phyloP scores from a whole-genome alignment of 78 protist genomes.

The Dictyostelium firmibasis region DNA sequence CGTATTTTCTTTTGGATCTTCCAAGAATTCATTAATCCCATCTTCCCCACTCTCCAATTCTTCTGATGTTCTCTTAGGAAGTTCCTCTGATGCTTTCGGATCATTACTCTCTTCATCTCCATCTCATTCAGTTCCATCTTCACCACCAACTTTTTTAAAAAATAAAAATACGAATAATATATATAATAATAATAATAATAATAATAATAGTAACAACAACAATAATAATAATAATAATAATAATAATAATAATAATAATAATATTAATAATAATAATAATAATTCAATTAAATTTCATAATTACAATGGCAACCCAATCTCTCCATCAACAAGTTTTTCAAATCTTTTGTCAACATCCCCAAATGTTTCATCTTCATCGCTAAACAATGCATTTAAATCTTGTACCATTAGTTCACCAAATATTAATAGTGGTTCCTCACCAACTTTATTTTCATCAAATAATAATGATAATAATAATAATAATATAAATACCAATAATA shows the following conservation, averaged over 20 bases:
- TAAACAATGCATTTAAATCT: not conserved
- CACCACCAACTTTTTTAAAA: slow-evolving; percentile 21
- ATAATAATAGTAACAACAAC: not conserved
- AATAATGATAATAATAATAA: too few relatives aligned
- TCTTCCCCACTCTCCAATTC: not conserved
- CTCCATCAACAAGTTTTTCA: slow-evolving; percentile 10
- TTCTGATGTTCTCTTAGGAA: not conserved
- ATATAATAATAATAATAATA: not conserved
- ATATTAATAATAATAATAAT: not conserved
- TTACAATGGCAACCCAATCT: not conserved
- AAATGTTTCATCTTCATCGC: not conserved
- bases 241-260: too few relatives aligned
- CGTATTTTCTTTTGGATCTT: not conserved
- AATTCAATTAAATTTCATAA: not conserved
- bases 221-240: too few relatives aligned
- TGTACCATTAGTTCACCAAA: not conserved
- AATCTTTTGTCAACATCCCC: slow-evolving; percentile 14
- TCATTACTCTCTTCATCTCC: slow-evolving; percentile 32
- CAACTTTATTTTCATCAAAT: not conserved
- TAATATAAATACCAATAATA: not conserved
- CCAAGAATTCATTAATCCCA: not conserved
- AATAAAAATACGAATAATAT: not conserved
- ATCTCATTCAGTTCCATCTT: slow-evolving; percentile 33
- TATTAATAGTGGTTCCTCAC: not conserved
- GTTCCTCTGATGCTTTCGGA: not conserved